Conservation (phyloP, 2,329 filamentous ascomycete species). For the Claviceps pazoutovae region DNA sequence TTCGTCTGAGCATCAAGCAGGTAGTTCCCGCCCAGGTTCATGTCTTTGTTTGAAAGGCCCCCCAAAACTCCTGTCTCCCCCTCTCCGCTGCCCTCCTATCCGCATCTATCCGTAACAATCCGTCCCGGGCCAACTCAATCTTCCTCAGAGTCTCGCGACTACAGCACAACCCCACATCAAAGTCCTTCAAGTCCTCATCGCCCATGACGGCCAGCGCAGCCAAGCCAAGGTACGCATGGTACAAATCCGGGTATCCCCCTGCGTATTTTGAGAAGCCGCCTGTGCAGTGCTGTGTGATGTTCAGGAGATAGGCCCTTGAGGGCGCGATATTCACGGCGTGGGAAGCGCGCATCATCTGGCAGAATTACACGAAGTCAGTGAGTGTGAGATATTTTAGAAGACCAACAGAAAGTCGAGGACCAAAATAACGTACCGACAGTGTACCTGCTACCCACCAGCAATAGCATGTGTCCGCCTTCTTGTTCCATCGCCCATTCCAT, state of each 20-base stretch:
- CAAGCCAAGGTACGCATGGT: constrained; percentile 81
- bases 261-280: constrained; percentile 68
- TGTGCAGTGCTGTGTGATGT: constrained; percentile 75
- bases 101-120: constrained; percentile 14
- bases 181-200: constrained; percentile 51
- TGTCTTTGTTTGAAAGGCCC: background rate
- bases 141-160: constrained; percentile 43
- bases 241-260: constrained; percentile 58
- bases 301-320: constrained; percentile 65
- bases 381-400: background rate
- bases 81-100: background rate
- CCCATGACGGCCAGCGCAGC: constrained; percentile 63
- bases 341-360: constrained; percentile 42
- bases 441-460: constrained; percentile 79
- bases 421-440: constrained; percentile 22
- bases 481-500: constrained; percentile 84
- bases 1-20: background rate
- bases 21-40: background rate
- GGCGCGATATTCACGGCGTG: constrained; percentile 43
- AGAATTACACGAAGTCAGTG: background rate
- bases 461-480: constrained; percentile 89
- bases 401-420: background rate
- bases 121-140: constrained; percentile 32
- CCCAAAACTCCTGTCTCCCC: constrained; percentile 11
- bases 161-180: constrained; percentile 67